These are phyloP conservation scores for Talaromyces sp. DNA, from an alignment of 2,329 filamentous ascomycete genomes.

Conservation along the genomic window DNA sequence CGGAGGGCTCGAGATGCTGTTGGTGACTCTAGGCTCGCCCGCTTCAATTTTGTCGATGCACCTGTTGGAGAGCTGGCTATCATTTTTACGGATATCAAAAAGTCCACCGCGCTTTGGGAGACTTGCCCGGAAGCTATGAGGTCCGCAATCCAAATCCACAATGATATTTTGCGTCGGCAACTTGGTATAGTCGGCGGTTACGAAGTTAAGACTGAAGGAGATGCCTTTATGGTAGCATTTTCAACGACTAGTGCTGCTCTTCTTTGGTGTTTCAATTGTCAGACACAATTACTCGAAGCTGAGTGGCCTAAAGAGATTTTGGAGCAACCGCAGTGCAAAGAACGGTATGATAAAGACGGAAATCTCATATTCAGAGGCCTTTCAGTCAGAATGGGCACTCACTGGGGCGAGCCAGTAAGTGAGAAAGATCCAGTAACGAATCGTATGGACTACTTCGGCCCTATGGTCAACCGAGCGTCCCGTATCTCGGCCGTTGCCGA, in stretches of 20 bases:
- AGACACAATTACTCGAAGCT: conserved; percentile 79
- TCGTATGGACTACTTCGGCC: conserved; percentile 98
- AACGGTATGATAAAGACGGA: conserved; percentile 75
- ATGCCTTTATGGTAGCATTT: conserved; percentile 99
- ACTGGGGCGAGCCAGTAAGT: conserved; percentile 90
- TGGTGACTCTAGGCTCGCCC: conserved; percentile 80
- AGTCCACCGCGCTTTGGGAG: conserved; percentile 94
- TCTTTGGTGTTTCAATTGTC: conserved; percentile 94
- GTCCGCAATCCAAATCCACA: conserved; percentile 94
- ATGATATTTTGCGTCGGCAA: conserved; percentile 92
- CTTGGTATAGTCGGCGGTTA: conserved; percentile 91
- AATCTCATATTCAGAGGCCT: conserved; percentile 89
- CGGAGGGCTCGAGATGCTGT: conserved; percentile 55
- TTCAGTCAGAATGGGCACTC: conserved; percentile 95
- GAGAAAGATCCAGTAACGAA: conserved; percentile 94
- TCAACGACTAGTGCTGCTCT: conserved; percentile 90
- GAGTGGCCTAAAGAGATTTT: conserved; percentile 92
- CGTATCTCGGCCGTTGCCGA: conserved; percentile 93
- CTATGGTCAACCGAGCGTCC: conserved; percentile 96
- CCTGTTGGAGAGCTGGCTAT: conserved; percentile 87
- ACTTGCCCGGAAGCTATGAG: conserved; percentile 92
- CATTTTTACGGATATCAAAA: conserved; percentile 98
- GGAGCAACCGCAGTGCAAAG: conserved; percentile 76
- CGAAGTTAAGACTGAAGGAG: conserved; percentile 98
- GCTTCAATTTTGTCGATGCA: conserved; percentile 86